Evolutionary conservation across 495 filamentous ascomycete species (phyloP).

Genomic region (Astrocystis sublimbata): DNA sequence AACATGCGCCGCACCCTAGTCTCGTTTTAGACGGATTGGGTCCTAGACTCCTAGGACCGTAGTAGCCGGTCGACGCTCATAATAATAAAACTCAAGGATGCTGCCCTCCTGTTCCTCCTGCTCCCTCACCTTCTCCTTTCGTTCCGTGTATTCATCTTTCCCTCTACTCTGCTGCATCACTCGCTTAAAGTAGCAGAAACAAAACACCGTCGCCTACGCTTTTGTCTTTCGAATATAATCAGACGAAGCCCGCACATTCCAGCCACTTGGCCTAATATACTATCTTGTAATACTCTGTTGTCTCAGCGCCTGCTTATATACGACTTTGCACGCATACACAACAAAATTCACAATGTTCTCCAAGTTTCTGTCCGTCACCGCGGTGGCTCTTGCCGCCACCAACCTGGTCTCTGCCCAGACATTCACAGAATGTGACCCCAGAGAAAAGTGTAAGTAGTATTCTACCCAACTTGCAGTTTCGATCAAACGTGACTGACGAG

Average conservation of each 20-base stretch:
- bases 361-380: constrained; percentile 40
- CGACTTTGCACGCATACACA: background rate
- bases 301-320: background rate
- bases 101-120: background rate
- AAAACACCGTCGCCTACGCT: constrained; percentile 2
- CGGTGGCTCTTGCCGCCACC: constrained; percentile 45
- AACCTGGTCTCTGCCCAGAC: constrained; percentile 67
- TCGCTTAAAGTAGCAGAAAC: constrained; percentile 20
- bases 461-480: background rate
- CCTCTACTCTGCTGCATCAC: constrained; percentile 13
- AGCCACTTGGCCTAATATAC: constrained; percentile 5
- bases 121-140: constrained; percentile 4
- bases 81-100: constrained; percentile 11
- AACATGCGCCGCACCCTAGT: constrained; percentile 3
- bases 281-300: constrained; percentile 6
- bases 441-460: constrained; percentile 58
- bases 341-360: constrained; percentile 37
- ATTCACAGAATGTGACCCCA: constrained; percentile 72
- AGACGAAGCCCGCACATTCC: background rate
- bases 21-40: constrained; percentile 1
- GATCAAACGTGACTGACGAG: constrained; percentile 9
- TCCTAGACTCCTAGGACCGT: background rate
- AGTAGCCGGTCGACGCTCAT: background rate
- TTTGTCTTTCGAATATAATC: constrained; percentile 17
- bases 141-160: background rate